Evolutionary conservation across 2,329 filamentous ascomycete genomes (phyloP).

Genomic region (Myriosclerotinia duriaeana): DNA sequence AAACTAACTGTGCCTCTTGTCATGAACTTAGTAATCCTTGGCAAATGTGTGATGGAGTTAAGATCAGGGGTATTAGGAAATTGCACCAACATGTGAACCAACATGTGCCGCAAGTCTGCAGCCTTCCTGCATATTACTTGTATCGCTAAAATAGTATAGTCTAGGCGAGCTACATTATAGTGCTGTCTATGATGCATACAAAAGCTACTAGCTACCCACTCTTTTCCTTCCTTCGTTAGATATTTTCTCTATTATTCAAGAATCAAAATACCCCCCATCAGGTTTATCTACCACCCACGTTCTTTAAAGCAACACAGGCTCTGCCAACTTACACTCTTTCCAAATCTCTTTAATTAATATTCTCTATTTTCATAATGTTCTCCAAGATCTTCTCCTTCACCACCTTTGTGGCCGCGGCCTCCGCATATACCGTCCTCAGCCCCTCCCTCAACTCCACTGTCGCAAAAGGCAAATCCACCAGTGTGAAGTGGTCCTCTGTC

Average conservation of each 20-base stretch:
- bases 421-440: slow-evolving; percentile 18
- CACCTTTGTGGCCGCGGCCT: slow-evolving; percentile 9
- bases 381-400: slow-evolving; percentile 13
- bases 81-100: slow-evolving; percentile 16
- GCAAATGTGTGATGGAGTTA: background rate
- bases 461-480: slow-evolving; percentile 17
- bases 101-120: background rate
- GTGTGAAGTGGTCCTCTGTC: slow-evolving; percentile 9
- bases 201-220: slow-evolving; percentile 10
- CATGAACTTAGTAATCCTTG: background rate
- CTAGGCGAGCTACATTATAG: background rate
- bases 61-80: slow-evolving; percentile 16
- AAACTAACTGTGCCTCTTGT: background rate
- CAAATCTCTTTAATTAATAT: background rate
- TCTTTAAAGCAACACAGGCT: slow-evolving; percentile 10
- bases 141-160: background rate
- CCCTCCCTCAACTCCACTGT: slow-evolving; percentile 20
- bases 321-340: slow-evolving; percentile 22
- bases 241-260: slow-evolving; percentile 6
- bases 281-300: slow-evolving; percentile 10
- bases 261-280: background rate
- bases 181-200: slow-evolving; percentile 6
- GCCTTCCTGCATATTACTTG: background rate
- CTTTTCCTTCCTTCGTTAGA: slow-evolving; percentile 2
- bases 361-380: slow-evolving; percentile 15